Evolutionary conservation across 257 asterid genomes (phyloP), one percentile per base, ranked within the genome.

Genomic region (Capsicum chinense): DNA sequence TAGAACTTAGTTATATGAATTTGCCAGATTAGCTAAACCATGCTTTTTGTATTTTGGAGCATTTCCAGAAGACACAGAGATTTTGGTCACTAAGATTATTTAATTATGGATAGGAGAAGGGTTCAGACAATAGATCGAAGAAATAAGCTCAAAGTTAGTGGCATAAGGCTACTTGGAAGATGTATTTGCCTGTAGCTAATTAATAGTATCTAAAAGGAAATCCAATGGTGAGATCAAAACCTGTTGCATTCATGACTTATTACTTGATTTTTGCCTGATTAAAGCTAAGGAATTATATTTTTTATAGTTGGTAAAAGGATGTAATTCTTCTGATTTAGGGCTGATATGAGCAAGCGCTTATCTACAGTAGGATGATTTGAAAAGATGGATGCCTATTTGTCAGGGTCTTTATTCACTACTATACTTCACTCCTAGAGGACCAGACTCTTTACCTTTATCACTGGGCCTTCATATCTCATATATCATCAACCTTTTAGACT

Each of bases 41-140:
- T 6, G 50, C 0, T 44, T 44, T 44, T 44, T 44, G 50, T 44
- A 87, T 48, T 83, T 88, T 48, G 85, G 81, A 59, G 83, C 81
- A 12, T 87, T 87, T 85, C 57, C 44, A 8, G 82, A 81, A 56
- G 57, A 52, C 37, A 68, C 6, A 21, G 68, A 87, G 81, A 88
- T 88, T 47, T 56, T 79, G 33, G 84, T 64, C 3, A 5, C 26
- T 11, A 81, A 85, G 81, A 74, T 86, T 84, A 71, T 59, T 16
- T 59, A 76, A 3, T 39, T 83, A 4, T 88, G 89, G 92, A 76
- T 86, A 1, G 86, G 90, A 0, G 89, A 87, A 84, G 90, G 92
- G 13, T 89, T 85, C 42, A 14, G 87, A 52, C 19, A 63, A 47
- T 42, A 84, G 66, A 85, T 15, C 21, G 56, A 16, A 16, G 3